Conservation (phyloP, 805 yeast genomes). For the Candida coquimbonensis region DNA sequence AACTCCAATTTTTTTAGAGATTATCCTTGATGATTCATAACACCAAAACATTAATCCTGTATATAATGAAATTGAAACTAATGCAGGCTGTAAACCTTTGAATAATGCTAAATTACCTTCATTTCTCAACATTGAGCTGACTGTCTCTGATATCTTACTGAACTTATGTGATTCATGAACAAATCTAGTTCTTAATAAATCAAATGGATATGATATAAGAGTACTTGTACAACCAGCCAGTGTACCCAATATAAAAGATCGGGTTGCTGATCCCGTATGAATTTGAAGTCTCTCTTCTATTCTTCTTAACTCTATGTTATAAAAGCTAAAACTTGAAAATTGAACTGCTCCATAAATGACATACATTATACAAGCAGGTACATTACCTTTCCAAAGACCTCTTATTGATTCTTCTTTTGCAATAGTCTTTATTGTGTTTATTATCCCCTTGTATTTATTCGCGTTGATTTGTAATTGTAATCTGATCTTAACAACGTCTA, state of each 20-base stretch:
- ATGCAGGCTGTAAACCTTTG: conserved; percentile 41
- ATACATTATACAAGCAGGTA: conserved; percentile 86
- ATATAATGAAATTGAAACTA: conserved; percentile 59
- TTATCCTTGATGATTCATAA: conserved; percentile 37
- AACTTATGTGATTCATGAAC: conserved; percentile 30
- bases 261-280: conserved; percentile 21
- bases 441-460: conserved; percentile 29
- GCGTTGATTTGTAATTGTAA: conserved; percentile 48
- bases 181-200: conserved; percentile 77
- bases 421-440: conserved; percentile 35
- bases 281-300: conserved; percentile 19
- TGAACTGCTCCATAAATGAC: conserved; percentile 80
- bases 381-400: conserved; percentile 94
- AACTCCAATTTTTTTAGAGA: conserved; percentile 6
- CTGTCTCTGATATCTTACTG: conserved; percentile 23
- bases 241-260: conserved; percentile 56
- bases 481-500: conserved; percentile 73
- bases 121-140: conserved; percentile 25
- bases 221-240: conserved; percentile 75
- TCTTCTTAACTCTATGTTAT: conserved; percentile 38
- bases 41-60: conserved; percentile 73
- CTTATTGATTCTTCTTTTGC: conserved; percentile 56
- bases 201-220: conserved; percentile 76
- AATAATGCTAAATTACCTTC: conserved; percentile 44
- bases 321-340: conserved; percentile 60